Conservation (phyloP, 495 filamentous ascomycete genomes). For the Xylaria venustula region DNA sequence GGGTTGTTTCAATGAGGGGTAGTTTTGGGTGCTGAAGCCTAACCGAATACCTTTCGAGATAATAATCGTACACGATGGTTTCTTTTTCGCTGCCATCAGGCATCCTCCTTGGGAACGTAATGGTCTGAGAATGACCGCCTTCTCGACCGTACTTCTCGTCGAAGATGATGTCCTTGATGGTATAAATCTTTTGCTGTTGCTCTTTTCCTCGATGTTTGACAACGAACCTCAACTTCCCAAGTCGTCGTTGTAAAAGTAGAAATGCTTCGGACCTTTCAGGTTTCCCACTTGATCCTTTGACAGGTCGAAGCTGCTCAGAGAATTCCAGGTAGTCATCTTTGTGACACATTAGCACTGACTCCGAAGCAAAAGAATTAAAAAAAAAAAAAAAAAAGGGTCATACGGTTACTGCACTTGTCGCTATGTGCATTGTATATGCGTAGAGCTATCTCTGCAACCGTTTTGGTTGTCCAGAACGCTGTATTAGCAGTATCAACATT, state of each 20-base stretch:
- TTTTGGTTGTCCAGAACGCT: slow-evolving; percentile 62
- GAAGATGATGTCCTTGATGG: slow-evolving; percentile 58
- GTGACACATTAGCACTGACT: neutral
- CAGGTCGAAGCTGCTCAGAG: neutral
- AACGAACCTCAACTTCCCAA: slow-evolving; percentile 65
- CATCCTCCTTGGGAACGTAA: slow-evolving; percentile 58
- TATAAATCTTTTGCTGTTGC: slow-evolving; percentile 52
- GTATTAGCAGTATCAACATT: slow-evolving; percentile 83
- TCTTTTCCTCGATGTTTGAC: slow-evolving; percentile 57
- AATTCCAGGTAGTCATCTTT: neutral
- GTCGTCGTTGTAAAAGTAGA: slow-evolving; percentile 48
- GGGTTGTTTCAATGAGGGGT: slow-evolving; percentile 71
- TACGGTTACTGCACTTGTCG: slow-evolving; percentile 12
- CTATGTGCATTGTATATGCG: slow-evolving; percentile 14
- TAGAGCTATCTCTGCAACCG: slow-evolving; percentile 27
- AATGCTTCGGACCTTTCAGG: slow-evolving; percentile 48
- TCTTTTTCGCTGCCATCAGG: slow-evolving; percentile 41
- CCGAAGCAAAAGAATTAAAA: too few relatives aligned
- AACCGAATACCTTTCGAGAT: slow-evolving; percentile 60
- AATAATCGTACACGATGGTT: slow-evolving; percentile 67
- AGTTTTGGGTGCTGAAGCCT: slow-evolving; percentile 47
- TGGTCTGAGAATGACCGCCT: slow-evolving; percentile 51
- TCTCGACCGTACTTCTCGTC: slow-evolving; percentile 28
- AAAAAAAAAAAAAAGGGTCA: too few relatives aligned
- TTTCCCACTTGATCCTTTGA: too few relatives aligned